Percentiles rank a stretch among this genome's conserved stretches.
phyloP scores from a whole-genome alignment of 257 asterid species.

The Coffea eugenioides region DNA sequence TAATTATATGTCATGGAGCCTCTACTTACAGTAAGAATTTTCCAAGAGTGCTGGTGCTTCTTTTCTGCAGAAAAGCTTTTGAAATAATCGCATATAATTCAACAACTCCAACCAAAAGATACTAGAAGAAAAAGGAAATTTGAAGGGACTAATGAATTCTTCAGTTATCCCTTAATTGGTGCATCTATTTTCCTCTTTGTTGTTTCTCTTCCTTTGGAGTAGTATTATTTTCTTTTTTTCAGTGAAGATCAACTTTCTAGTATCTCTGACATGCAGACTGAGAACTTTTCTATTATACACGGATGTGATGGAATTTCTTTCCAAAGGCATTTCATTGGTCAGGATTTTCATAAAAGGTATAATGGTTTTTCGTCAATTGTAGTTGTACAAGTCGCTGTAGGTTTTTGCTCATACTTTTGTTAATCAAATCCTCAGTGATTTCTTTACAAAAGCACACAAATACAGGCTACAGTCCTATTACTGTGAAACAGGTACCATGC shows the following conservation, averaged over 20 bases:
- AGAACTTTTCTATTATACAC: conserved; percentile 54
- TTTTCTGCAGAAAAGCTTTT: background rate
- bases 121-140: background rate
- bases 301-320: conserved; percentile 62
- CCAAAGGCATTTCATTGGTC: conserved; percentile 54
- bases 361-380: conserved; percentile 12
- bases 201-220: background rate
- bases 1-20: background rate
- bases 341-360: conserved; percentile 52
- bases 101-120: background rate
- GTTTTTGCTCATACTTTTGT: conserved; percentile 1
- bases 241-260: background rate
- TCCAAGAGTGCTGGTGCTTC: background rate
- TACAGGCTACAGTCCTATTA: conserved; percentile 76
- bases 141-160: background rate
- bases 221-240: background rate
- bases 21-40: background rate
- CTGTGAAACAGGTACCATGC: conserved; percentile 50
- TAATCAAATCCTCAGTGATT: conserved; percentile 41
- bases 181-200: background rate
- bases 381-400: background rate
- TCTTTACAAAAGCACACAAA: conserved; percentile 69
- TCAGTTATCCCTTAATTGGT: background rate
- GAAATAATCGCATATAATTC: background rate
- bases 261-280: conserved; percentile 36